Conservation (phyloP, 2,329 filamentous ascomycete genomes). For the Hymenoscyphus repandus region DNA sequence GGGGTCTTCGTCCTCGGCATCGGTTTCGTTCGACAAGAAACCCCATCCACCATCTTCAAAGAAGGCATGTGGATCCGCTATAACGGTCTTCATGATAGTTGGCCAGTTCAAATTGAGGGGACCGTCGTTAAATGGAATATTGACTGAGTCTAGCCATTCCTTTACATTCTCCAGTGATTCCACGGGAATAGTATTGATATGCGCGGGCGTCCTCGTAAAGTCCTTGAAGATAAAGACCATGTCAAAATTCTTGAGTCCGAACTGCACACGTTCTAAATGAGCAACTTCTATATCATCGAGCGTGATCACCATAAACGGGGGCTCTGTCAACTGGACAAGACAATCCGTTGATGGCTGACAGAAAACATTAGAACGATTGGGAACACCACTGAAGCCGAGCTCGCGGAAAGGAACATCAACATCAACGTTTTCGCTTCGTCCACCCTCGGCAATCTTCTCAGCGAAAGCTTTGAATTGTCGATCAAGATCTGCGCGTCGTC, state of each 20-base stretch:
- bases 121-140: constrained; percentile 90
- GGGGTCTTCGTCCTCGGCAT: constrained; percentile 71
- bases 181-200: constrained; percentile 97
- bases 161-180: constrained; percentile 93
- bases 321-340: constrained; percentile 92
- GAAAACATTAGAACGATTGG: constrained; percentile 90
- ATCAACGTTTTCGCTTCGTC: constrained; percentile 81
- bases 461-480: constrained; percentile 94
- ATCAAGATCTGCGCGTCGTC: constrained; percentile 85
- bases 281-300: constrained; percentile 95
- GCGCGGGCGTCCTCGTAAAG: constrained; percentile 81
- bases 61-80: constrained; percentile 88
- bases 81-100: constrained; percentile 99
- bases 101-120: constrained; percentile 98
- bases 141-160: constrained; percentile 93
- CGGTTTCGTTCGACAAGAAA: constrained; percentile 82
- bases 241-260: constrained; percentile 98
- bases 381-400: constrained; percentile 93
- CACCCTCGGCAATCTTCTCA: constrained; percentile 95
- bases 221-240: constrained; percentile 98
- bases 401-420: constrained; percentile 97
- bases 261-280: constrained; percentile 91
- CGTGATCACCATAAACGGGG: constrained; percentile 92
- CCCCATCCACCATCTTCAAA: constrained; percentile 94
- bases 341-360: constrained; percentile 97